Evolutionary conservation across 768 basidiomycete species (phyloP).

Genomic region (Boletus fagicola): DNA sequence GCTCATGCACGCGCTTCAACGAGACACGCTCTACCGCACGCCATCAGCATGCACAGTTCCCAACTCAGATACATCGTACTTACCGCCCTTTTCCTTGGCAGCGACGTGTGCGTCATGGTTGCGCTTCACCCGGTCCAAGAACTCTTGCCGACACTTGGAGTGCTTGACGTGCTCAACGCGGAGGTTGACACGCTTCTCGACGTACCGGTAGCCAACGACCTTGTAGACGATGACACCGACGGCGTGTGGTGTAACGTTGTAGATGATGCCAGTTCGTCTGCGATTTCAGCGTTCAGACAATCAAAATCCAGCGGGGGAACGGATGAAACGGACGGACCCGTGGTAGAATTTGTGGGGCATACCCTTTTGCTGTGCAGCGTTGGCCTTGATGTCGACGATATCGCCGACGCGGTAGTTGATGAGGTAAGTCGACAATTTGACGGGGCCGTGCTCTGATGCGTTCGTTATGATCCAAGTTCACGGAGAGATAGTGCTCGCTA

Average conservation of each 20-base stretch:
- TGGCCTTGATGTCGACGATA: slow-evolving; percentile 99
- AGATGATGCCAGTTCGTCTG: slow-evolving; percentile 96
- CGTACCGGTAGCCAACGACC: slow-evolving; percentile 97
- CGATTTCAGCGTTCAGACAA: slow-evolving; percentile 6
- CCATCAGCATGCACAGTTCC: neutral
- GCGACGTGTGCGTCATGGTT: slow-evolving; percentile 82
- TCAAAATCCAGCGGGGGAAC: neutral
- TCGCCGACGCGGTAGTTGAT: slow-evolving; percentile 93
- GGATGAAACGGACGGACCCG: slow-evolving; percentile 56
- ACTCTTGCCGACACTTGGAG: slow-evolving; percentile 97
- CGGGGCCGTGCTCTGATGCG: slow-evolving; percentile 75
- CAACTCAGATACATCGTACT: slow-evolving; percentile 31
- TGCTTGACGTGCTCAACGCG: slow-evolving; percentile 94
- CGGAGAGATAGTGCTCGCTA: slow-evolving; percentile 16
- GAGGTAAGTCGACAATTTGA: slow-evolving; percentile 91
- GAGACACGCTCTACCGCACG: slow-evolving; percentile 61
- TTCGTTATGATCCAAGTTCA: slow-evolving; percentile 4
- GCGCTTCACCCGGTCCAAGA: slow-evolving; percentile 90
- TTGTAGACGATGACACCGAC: slow-evolving; percentile 99
- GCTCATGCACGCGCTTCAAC: slow-evolving; percentile 85
- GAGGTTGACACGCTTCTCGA: slow-evolving; percentile 99
- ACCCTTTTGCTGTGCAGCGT: slow-evolving; percentile 98
- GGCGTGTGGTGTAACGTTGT: slow-evolving; percentile 94
- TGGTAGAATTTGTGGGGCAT: slow-evolving; percentile 99
- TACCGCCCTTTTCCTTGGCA: slow-evolving; percentile 87